These are phyloP conservation scores for Nicotiana paniculata DNA, from an alignment of 257 asterid species.

Conservation along the genomic window DNA sequence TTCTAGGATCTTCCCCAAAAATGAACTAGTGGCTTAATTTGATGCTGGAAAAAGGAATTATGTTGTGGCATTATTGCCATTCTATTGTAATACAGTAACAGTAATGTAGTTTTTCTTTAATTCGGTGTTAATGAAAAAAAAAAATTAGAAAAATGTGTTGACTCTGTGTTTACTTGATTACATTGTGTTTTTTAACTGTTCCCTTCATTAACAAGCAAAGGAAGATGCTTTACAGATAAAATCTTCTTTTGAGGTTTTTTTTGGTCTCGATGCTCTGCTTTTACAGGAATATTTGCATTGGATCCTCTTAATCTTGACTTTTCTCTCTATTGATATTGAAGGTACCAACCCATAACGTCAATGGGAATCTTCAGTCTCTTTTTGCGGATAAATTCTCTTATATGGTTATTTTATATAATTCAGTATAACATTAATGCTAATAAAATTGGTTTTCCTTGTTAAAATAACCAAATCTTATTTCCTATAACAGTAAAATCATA, in stretches of 20 bases:
- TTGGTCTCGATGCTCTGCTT: slow-evolving; percentile 1
- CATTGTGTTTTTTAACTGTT: not conserved
- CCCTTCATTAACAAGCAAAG: not conserved
- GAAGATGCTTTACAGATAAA: not conserved
- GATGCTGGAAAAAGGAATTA: not conserved
- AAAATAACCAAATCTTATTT: too few species aligned
- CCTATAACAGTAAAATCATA: too few species aligned
- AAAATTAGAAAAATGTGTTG: not conserved
- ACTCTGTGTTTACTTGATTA: not conserved
- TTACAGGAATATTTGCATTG: not conserved
- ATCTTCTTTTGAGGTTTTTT: not conserved
- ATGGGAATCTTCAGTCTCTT: not conserved
- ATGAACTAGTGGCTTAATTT: slow-evolving; percentile 33
- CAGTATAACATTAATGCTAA: too few species aligned
- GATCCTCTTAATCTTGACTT: not conserved
- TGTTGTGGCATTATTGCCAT: not conserved
- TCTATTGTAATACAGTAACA: not conserved
- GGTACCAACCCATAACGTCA: not conserved
- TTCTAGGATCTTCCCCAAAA: slow-evolving; percentile 45
- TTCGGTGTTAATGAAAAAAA: not conserved
- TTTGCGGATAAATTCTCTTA: too few species aligned
- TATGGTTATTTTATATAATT: too few species aligned
- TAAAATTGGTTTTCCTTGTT: too few species aligned
- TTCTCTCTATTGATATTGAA: not conserved
- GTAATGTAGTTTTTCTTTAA: not conserved